These are phyloP conservation scores for Aspergillus olivimuriae DNA, from an alignment of 495 filamentous ascomycete species.

Conservation along the genomic window DNA sequence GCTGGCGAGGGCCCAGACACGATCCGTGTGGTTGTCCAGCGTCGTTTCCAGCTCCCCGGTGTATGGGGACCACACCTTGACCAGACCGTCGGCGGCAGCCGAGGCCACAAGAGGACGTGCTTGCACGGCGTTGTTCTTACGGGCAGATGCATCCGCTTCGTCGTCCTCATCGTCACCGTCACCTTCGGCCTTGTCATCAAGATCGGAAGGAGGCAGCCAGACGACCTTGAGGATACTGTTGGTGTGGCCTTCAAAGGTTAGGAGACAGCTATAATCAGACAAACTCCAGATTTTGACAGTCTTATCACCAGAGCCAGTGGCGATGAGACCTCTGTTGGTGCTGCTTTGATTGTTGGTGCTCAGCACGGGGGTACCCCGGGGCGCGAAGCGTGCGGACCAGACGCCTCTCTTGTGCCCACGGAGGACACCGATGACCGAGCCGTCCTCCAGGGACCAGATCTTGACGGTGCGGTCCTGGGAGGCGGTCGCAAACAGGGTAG, in stretches of 20 bases:
- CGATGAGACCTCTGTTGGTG: constrained; percentile 61
- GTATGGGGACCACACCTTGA: constrained; percentile 87
- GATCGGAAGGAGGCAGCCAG: constrained; percentile 66
- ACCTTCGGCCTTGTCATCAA: constrained; percentile 27
- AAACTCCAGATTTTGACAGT: constrained; percentile 95
- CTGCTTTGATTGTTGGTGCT: constrained; percentile 58
- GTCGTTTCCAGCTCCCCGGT: constrained; percentile 79
- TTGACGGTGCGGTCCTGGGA: constrained; percentile 96
- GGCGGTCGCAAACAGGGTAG: constrained; percentile 79
- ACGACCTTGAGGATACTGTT: constrained; percentile 90
- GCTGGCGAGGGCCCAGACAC: constrained; percentile 82
- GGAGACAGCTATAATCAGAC: constrained; percentile 83
- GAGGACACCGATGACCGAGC: constrained; percentile 82
- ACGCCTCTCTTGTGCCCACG: constrained; percentile 90
- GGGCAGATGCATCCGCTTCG: constrained; percentile 12
- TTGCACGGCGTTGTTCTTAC: constrained; percentile 24
- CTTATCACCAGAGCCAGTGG: constrained; percentile 91
- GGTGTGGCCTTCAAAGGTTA: constrained; percentile 93
- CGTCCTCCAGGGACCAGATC: constrained; percentile 85
- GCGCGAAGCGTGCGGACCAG: constrained; percentile 88
- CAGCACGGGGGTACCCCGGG: constrained; percentile 66
- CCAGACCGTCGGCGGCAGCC: constrained; percentile 90
- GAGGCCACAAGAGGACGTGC: constrained; percentile 61
- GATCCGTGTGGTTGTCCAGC: constrained; percentile 91
- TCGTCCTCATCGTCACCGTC: constrained; percentile 36